phyloP scores from a whole-genome alignment of 257 asterid species.

The Ocimum tenuiflorum region DNA sequence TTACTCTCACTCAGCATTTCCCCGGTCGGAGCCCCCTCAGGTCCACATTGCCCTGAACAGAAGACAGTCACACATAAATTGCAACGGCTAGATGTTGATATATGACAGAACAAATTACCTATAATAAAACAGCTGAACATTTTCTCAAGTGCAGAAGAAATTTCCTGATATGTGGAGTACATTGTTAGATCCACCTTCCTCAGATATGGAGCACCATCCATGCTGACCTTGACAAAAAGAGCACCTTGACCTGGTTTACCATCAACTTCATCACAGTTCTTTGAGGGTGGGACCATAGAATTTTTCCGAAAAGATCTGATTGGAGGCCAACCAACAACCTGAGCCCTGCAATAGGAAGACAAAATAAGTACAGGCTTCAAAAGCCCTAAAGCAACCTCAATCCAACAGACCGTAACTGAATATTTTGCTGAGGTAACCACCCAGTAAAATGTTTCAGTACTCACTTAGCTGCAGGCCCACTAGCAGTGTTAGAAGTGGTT shows the following conservation, averaged over 20 bases:
- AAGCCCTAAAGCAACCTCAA: not conserved
- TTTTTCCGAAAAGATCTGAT: constrained; percentile 74
- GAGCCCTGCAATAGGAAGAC: constrained; percentile 45
- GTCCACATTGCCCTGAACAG: constrained; percentile 52
- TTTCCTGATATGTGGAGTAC: constrained; percentile 61
- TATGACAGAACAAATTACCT: constrained; percentile 22
- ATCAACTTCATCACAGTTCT: constrained; percentile 63
- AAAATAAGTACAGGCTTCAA: constrained; percentile 12
- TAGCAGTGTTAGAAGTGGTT: constrained; percentile 32
- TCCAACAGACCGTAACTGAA: not conserved
- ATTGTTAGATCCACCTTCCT: constrained; percentile 79
- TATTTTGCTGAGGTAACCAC: not conserved
- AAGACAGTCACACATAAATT: not conserved
- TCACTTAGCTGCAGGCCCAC: constrained; percentile 77
- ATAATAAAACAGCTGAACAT: constrained; percentile 79
- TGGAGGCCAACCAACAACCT: constrained; percentile 97
- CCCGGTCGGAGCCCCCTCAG: constrained; percentile 44
- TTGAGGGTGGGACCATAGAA: constrained; percentile 56
- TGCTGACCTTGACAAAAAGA: constrained; percentile 80
- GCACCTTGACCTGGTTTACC: constrained; percentile 69
- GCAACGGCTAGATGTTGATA: not conserved
- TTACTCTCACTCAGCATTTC: constrained; percentile 55
- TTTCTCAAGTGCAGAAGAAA: constrained; percentile 77
- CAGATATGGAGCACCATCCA: constrained; percentile 92
- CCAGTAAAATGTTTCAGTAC: constrained; percentile 7